Conservation (phyloP, 768 basidiomycete species). For the Rhizopogon salebrosus region DNA sequence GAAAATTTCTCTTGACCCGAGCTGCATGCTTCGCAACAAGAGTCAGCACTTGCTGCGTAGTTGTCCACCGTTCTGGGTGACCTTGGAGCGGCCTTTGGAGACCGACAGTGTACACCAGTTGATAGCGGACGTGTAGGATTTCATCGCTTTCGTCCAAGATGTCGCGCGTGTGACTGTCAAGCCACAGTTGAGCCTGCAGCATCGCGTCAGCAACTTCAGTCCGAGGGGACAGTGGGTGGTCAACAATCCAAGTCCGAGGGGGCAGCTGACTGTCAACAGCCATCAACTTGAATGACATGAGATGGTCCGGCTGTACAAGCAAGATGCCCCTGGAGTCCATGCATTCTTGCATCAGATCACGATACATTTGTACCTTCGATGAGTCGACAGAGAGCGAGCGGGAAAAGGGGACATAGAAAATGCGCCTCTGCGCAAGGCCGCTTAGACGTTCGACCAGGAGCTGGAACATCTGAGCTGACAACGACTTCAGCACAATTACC, state of each 20-base stretch:
- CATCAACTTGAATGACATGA: constrained; percentile 47
- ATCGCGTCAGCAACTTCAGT: constrained; percentile 3
- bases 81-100: constrained; percentile 21
- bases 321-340: constrained; percentile 35
- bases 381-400: constrained; percentile 27
- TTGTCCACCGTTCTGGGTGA: constrained; percentile 31
- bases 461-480: constrained; percentile 44
- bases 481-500: constrained; percentile 45
- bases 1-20: constrained; percentile 5
- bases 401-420: constrained; percentile 49
- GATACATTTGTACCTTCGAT: constrained; percentile 19
- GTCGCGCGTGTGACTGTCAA: constrained; percentile 28
- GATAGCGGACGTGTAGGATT: constrained; percentile 31
- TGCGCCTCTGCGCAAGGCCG: constrained; percentile 39
- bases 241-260: constrained; percentile 1
- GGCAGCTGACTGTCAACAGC: constrained; percentile 32
- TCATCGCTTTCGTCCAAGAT: constrained; percentile 44
- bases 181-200: constrained; percentile 12
- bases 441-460: constrained; percentile 38
- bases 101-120: constrained; percentile 33
- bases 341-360: constrained; percentile 34
- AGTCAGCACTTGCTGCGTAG: constrained; percentile 24
- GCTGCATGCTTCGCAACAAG: constrained; percentile 16
- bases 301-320: constrained; percentile 48
- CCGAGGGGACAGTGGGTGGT: constrained; percentile 28